Conservation (phyloP, 2,329 filamentous ascomycete species). For the Phaeophleospora eucalypticola region DNA sequence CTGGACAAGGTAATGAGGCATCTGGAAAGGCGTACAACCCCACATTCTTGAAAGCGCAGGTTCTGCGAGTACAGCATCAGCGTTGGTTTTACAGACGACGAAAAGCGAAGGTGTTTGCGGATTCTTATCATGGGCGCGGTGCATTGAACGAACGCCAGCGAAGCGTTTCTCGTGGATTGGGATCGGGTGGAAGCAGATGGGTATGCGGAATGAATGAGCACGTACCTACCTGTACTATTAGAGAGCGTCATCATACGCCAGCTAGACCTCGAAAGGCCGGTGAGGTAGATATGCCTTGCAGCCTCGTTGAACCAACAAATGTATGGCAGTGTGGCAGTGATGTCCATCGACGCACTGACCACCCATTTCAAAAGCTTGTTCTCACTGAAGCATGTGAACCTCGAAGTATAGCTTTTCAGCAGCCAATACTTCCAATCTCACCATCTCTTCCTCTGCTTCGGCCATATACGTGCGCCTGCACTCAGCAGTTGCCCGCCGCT, state of each 20-base stretch:
- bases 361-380: not conserved
- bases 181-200: not conserved
- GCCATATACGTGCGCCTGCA: too few species aligned
- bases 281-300: too few species aligned
- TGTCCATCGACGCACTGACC: not conserved
- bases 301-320: too few species aligned
- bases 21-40: slow-evolving; percentile 9
- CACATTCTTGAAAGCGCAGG: not conserved
- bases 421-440: too few species aligned
- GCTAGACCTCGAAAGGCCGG: too few species aligned
- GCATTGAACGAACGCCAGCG: slow-evolving; percentile 4
- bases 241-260: not conserved
- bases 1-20: slow-evolving; percentile 4
- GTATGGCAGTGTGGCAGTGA: too few species aligned
- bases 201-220: slow-evolving; percentile 3
- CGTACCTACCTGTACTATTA: slow-evolving; percentile 9
- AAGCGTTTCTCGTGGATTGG: slow-evolving; percentile 3
- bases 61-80: slow-evolving; percentile 6
- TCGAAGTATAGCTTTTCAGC: too few species aligned
- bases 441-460: too few species aligned
- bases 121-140: not conserved
- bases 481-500: too few species aligned
- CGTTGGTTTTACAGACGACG: not conserved
- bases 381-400: not conserved
- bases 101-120: slow-evolving; percentile 5